A percentile compares a stretch with the other conserved stretches of the same genome.
These are phyloP conservation scores for Acmispon strigosus DNA, from an alignment of 306 rosid species.

Conservation along the genomic window DNA sequence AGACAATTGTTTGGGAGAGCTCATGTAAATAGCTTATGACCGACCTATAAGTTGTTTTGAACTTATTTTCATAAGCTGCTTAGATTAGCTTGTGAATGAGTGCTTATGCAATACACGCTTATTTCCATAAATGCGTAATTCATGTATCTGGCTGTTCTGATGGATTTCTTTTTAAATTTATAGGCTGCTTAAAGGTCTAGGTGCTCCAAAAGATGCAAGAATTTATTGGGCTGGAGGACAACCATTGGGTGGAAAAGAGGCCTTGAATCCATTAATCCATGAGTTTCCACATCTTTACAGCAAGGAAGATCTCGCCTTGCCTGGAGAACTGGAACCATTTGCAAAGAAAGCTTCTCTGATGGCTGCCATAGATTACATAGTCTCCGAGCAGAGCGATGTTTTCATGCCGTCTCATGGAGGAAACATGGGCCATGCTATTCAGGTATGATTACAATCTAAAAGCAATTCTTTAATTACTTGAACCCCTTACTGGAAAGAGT, in stretches of 20 bases:
- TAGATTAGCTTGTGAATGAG: no score
- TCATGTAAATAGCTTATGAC: no score
- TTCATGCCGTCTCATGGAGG: constrained; percentile 99
- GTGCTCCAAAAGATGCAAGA: constrained; percentile 63
- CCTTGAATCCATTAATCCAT: constrained; percentile 49
- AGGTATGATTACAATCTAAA: constrained; percentile 37
- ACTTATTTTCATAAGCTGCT: no score
- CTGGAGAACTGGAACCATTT: constrained; percentile 75
- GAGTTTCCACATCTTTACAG: constrained; percentile 70
- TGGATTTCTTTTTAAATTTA: not conserved
- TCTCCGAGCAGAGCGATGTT: constrained; percentile 77
- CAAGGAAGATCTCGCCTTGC: constrained; percentile 84
- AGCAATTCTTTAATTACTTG: not conserved
- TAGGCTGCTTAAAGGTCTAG: constrained; percentile 89
- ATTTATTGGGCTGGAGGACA: constrained; percentile 96
- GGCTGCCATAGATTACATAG: constrained; percentile 95
- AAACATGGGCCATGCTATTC: constrained; percentile 95
- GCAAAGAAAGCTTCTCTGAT: constrained; percentile 68
- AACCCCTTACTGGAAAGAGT: not conserved
- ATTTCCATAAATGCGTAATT: not conserved
- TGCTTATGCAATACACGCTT: no score
- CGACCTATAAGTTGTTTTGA: no score
- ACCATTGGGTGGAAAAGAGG: constrained; percentile 87
- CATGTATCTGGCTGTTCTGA: not conserved
- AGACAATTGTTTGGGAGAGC: no score